A percentile compares a stretch with the other conserved stretches of the same genome.
Conservation (phyloP, 2,329 filamentous ascomycete genomes). For the Neonectria coccinea region DNA sequence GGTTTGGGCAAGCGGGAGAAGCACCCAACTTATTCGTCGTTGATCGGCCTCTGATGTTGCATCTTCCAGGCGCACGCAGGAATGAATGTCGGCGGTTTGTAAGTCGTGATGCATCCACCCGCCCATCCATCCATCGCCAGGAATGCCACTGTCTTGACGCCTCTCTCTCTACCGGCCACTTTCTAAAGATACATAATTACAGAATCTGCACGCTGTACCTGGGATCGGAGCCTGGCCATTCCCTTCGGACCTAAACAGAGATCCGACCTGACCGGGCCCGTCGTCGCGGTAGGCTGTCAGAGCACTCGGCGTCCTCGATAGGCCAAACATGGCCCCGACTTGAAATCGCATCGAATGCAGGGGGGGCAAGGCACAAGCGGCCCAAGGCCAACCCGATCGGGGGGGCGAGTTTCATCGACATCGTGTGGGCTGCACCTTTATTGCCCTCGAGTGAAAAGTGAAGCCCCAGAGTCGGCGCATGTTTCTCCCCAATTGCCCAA, state of each 20-base stretch:
- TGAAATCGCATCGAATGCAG: constrained; percentile 26
- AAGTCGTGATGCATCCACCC: constrained; percentile 9
- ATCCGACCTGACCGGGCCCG: constrained; percentile 30
- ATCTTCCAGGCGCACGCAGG: constrained; percentile 31
- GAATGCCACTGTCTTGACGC: constrained; percentile 10
- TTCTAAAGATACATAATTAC: background rate
- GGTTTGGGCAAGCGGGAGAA: constrained; percentile 21
- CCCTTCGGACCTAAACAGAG: constrained; percentile 29
- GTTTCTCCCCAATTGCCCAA: constrained; percentile 16
- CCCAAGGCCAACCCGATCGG: constrained; percentile 21
- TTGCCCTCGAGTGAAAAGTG: constrained; percentile 23
- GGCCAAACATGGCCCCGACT: background rate
- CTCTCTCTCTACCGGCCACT: background rate
- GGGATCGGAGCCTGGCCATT: background rate
- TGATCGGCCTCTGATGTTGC: constrained; percentile 12
- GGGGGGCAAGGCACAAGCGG: constrained; percentile 19
- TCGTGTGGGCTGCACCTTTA: constrained; percentile 33
- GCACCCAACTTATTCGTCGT: constrained; percentile 35
- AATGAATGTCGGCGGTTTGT: constrained; percentile 28
- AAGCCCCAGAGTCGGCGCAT: constrained; percentile 2
- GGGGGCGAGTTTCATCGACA: constrained; percentile 38
- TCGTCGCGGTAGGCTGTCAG: constrained; percentile 31
- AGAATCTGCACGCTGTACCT: background rate
- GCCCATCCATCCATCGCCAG: constrained; percentile 1
- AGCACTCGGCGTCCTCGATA: constrained; percentile 9